phyloP scores from a whole-genome alignment of 169 alveolate genomes.

The Cryptosporidium parvum region DNA sequence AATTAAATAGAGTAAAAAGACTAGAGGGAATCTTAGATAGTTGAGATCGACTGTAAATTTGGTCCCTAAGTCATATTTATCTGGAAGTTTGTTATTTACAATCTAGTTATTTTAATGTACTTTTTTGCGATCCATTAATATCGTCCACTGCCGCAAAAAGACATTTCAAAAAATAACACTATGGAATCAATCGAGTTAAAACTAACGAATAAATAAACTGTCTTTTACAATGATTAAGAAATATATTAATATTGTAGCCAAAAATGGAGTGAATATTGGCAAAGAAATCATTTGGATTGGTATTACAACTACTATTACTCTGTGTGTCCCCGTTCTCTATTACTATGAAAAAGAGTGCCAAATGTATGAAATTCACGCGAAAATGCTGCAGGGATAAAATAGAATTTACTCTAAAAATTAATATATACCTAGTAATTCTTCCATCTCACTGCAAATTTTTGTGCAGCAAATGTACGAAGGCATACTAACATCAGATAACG shows the following conservation, averaged over 20 bases:
- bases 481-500: slow-evolving; percentile 37
- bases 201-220: background rate
- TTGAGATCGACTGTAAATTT: no score
- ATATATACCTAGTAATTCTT: slow-evolving; percentile 46
- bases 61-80: background rate
- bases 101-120: background rate
- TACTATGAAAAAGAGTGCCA: slow-evolving; percentile 83
- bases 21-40: background rate
- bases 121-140: background rate
- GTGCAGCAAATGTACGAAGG: slow-evolving; percentile 67
- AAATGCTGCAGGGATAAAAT: slow-evolving; percentile 75
- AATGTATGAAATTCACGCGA: slow-evolving; percentile 81
- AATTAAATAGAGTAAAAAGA: background rate
- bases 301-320: slow-evolving; percentile 72
- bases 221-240: background rate
- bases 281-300: slow-evolving; percentile 77
- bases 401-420: background rate
- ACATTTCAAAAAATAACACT: background rate
- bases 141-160: background rate
- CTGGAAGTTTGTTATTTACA: background rate
- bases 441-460: slow-evolving; percentile 62
- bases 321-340: slow-evolving; percentile 80
- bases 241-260: background rate
- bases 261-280: slow-evolving; percentile 1
- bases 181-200: slow-evolving; percentile 11